Evolutionary conservation across 176 grass and related monocot species (phyloP).

Genomic region (Typha latifolia): DNA sequence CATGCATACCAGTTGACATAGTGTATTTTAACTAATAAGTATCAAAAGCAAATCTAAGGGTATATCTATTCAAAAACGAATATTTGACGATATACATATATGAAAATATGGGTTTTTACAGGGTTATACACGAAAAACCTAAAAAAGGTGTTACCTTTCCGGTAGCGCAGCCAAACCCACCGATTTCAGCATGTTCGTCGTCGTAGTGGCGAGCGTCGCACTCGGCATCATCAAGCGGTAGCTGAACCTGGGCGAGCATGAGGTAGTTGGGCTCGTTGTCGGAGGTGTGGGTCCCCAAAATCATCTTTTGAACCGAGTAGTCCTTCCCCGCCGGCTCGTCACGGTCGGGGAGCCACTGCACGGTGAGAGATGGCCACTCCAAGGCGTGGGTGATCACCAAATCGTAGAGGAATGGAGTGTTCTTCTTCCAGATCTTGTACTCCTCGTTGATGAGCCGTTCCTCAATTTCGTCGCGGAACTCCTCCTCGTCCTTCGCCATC

Average conservation of each 20-base stretch:
- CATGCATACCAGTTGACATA: too few species aligned
- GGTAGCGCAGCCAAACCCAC: constrained; percentile 53
- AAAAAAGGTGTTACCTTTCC: constrained; percentile 13
- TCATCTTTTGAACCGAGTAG: constrained; percentile 94
- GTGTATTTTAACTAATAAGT: too few species aligned
- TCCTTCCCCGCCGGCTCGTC: constrained; percentile 74
- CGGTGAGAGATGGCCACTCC: constrained; percentile 92
- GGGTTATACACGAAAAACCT: not conserved
- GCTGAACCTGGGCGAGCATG: constrained; percentile 85
- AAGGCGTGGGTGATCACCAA: constrained; percentile 86
- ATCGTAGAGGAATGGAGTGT: constrained; percentile 94
- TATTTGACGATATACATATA: too few species aligned
- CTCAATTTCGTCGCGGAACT: constrained; percentile 74
- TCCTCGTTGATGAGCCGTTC: constrained; percentile 90
- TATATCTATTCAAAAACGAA: too few species aligned
- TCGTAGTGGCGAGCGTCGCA: constrained; percentile 66
- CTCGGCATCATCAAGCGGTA: constrained; percentile 84
- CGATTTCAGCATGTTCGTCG: constrained; percentile 69
- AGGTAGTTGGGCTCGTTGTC: constrained; percentile 98
- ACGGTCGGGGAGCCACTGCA: constrained; percentile 91
- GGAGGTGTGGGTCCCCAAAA: constrained; percentile 80
- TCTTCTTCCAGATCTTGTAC: constrained; percentile 99
- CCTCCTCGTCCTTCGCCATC: constrained; percentile 44
- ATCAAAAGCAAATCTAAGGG: too few species aligned
- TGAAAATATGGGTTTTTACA: too few species aligned